phyloP scores from a whole-genome alignment of 2,329 filamentous ascomycete species.

The Cladosporium austrohemisphaericum region DNA sequence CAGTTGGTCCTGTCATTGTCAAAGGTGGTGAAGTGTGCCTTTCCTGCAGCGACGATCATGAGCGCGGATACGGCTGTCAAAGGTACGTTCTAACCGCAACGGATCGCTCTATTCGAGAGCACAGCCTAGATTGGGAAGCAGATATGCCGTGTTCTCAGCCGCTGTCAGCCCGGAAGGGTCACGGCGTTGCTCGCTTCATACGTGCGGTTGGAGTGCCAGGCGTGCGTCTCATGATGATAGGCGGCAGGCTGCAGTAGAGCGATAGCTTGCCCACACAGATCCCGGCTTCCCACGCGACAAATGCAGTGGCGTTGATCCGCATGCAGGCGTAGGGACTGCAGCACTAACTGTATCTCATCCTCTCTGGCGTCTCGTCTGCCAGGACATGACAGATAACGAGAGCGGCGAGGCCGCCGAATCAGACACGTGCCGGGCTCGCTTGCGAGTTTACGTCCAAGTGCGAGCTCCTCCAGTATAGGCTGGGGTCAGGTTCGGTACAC shows the following conservation, averaged over 20 bases:
- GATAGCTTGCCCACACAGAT: constrained; percentile 8
- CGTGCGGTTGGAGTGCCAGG: not conserved
- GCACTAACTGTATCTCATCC: not conserved
- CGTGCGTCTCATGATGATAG: constrained; percentile 5
- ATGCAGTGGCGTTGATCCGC: constrained; percentile 12
- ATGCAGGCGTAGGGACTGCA: constrained; percentile 14
- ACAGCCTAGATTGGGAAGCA: constrained; percentile 2
- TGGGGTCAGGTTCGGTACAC: not conserved
- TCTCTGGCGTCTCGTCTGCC: not conserved
- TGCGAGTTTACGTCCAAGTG: not conserved
- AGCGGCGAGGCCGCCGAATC: not conserved
- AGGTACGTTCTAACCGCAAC: constrained; percentile 7
- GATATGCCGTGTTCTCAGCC: constrained; percentile 2
- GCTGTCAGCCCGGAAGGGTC: constrained; percentile 11
- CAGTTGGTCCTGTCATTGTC: too few species aligned
- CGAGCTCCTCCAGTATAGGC: not conserved
- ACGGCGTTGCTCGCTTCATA: constrained; percentile 6
- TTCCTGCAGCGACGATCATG: constrained; percentile 7
- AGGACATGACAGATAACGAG: not conserved
- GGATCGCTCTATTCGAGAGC: constrained; percentile 1
- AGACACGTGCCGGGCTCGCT: constrained; percentile 5
- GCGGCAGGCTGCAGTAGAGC: constrained; percentile 13
- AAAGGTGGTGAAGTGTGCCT: too few species aligned
- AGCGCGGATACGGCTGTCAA: constrained; percentile 7
- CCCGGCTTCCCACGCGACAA: constrained; percentile 10